A percentile compares a stretch with the other conserved stretches of the same genome.
phyloP scores from a whole-genome alignment of 2,329 filamentous ascomycete genomes.

The Arthrobotrys conoides region DNA sequence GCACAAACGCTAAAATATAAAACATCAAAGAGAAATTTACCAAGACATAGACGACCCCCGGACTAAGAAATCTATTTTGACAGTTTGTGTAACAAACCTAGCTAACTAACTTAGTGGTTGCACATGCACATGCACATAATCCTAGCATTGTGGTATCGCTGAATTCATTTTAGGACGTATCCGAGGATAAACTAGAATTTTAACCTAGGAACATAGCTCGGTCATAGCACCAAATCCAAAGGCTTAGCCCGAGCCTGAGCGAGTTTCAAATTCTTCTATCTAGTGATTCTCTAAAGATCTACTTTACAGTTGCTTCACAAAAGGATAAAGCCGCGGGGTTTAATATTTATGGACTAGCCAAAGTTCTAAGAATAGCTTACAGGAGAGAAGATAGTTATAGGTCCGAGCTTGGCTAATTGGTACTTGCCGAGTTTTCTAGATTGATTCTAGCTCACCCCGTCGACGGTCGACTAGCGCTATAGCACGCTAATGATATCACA shows the following conservation, averaged over 20 bases:
- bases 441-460: background rate
- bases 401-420: background rate
- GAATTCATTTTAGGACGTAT: background rate
- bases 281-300: background rate
- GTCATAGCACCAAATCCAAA: background rate
- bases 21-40: too few species aligned
- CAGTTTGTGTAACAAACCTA: background rate
- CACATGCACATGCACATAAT: conserved; percentile 10
- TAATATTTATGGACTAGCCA: background rate
- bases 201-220: background rate
- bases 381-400: background rate
- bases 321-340: background rate
- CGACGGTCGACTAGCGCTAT: too few species aligned
- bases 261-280: conserved; percentile 1
- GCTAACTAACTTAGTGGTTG: too few species aligned
- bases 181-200: background rate
- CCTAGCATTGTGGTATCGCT: background rate
- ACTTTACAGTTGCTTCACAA: background rate
- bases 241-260: conserved; percentile 7
- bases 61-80: background rate
- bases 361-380: conserved; percentile 4
- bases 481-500: background rate
- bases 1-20: background rate
- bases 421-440: conserved; percentile 1
- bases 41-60: too few species aligned